phyloP scores from a whole-genome alignment of 2,329 filamentous ascomycete species.

The Pyricularia sp. region DNA sequence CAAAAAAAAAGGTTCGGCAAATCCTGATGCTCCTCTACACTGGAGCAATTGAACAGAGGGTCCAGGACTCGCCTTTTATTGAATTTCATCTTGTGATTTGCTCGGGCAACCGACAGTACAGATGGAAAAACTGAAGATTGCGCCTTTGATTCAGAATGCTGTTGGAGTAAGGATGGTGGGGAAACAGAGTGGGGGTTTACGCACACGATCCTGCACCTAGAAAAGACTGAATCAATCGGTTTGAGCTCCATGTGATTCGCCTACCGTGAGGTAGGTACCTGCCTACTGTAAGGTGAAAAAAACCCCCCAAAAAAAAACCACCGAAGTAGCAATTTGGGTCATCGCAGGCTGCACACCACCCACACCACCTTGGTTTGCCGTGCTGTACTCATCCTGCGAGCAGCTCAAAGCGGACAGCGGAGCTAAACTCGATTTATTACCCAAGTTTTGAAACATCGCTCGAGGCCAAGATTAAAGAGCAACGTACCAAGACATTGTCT shows the following conservation, averaged over 20 bases:
- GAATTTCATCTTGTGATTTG: background rate
- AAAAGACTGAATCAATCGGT: background rate
- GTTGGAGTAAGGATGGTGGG: background rate
- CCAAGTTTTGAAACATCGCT: background rate
- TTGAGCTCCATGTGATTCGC: background rate
- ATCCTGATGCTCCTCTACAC: background rate
- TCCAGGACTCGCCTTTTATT: background rate
- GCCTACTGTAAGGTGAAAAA: background rate
- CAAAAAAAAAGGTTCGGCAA: background rate
- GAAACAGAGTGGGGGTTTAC: background rate
- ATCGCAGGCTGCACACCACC: background rate
- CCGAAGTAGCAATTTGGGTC: too few relatives aligned
- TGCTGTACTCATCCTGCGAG: background rate
- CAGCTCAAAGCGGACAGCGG: background rate
- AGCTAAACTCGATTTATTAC: background rate
- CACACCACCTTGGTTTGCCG: background rate
- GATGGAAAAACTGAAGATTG: background rate
- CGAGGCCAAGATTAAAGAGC: too few relatives aligned
- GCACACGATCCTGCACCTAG: background rate
- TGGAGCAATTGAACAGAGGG: background rate
- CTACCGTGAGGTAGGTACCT: background rate
- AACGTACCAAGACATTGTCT: too few relatives aligned
- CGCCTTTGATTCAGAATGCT: background rate
- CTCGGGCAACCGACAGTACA: background rate
- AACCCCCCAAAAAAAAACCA: too few relatives aligned